Percentiles rank a stretch among this genome's conserved stretches.
These are phyloP conservation scores for Taphrina wiesneri DNA, from an alignment of 1,139 yeast genomes.

Conservation along the genomic window DNA sequence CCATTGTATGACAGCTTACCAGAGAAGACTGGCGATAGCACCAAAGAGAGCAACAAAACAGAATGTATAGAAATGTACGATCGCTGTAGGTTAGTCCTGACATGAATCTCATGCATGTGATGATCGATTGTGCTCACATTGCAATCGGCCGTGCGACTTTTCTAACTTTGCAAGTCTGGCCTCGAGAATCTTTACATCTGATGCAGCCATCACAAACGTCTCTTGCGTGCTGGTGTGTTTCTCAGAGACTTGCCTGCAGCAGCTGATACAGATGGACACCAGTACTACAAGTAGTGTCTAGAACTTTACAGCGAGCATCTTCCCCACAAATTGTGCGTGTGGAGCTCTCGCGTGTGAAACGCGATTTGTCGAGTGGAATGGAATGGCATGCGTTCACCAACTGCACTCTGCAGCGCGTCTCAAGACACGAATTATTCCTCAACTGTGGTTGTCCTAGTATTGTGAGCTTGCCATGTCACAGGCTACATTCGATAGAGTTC, in stretches of 20 bases:
- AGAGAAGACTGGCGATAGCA: constrained; percentile 12
- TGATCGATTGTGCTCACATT: constrained; percentile 1
- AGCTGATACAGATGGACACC: no score
- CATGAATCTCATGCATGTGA: background rate
- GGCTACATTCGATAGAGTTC: background rate
- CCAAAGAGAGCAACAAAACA: constrained; percentile 12
- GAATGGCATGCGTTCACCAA: background rate
- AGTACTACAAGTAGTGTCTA: no score
- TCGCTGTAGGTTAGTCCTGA: background rate
- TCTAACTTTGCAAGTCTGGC: constrained; percentile 20
- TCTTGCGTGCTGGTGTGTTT: no score
- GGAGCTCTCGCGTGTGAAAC: background rate
- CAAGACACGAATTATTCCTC: background rate
- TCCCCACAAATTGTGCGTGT: background rate
- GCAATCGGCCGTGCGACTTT: constrained; percentile 17
- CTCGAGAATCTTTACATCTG: constrained; percentile 13
- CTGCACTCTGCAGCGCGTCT: background rate
- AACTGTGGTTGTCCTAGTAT: background rate
- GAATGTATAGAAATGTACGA: constrained; percentile 25
- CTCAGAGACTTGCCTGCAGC: background rate
- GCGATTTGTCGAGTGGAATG: background rate
- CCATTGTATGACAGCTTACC: background rate
- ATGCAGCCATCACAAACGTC: constrained; percentile 7
- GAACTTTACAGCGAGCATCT: background rate
- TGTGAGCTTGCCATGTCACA: background rate